Conservation (phyloP, 371 early-diverging fungal genomes). For the Mucor plumbeus region DNA sequence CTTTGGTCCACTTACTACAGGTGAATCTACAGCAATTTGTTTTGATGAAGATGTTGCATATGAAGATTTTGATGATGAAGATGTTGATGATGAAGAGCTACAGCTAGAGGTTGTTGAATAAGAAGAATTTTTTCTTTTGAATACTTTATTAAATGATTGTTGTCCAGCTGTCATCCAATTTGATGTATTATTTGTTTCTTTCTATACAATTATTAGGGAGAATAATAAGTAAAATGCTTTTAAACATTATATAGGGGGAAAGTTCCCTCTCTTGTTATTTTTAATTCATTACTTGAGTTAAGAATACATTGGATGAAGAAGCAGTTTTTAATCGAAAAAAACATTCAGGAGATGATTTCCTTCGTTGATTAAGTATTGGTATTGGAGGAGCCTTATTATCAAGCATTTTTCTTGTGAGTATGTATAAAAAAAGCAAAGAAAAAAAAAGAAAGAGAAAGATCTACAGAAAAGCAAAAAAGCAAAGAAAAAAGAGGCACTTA, state of each 20-base stretch:
- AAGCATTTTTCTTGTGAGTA: not conserved
- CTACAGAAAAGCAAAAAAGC: not conserved
- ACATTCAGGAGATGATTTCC: slow-evolving; percentile 23
- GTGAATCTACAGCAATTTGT: not conserved
- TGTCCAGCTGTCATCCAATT: slow-evolving; percentile 10
- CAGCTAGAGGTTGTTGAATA: not conserved
- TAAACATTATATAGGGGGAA: slow-evolving; percentile 4
- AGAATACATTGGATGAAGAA: slow-evolving; percentile 10
- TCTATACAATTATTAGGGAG: not conserved
- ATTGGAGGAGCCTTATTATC: slow-evolving; percentile 5
- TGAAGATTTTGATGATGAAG: not conserved
- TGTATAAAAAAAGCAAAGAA: not conserved
- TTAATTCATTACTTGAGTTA: slow-evolving; percentile 11
- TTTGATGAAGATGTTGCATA: not conserved
- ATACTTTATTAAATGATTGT: slow-evolving; percentile 15
- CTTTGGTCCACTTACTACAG: not conserved
- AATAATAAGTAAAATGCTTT: not conserved
- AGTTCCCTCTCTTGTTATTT: not conserved
- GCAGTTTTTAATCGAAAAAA: slow-evolving; percentile 12
- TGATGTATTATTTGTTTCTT: not conserved
- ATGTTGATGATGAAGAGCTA: not conserved
- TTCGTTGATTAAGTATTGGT: slow-evolving; percentile 9
- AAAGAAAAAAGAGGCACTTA: slow-evolving; percentile 4
- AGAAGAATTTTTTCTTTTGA: slow-evolving; percentile 4
- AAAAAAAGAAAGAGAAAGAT: slow-evolving; percentile 2